Base-by-base conservation (phyloP, 169 alveolate genomes). In the Plasmodium sp. region DNA sequence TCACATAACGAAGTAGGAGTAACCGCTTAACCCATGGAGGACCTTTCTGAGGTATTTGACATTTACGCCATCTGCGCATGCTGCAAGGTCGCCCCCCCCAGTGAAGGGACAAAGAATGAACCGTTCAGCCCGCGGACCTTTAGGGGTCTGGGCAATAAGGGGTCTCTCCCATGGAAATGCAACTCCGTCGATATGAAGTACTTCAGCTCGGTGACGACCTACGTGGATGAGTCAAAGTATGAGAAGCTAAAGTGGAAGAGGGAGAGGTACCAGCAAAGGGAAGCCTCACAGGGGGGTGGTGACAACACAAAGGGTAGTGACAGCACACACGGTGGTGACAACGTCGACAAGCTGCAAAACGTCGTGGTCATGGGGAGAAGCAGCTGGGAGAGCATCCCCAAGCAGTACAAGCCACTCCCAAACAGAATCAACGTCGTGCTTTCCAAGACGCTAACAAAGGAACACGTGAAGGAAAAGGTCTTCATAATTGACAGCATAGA, bases 281-380 rank as follows among this genome's bases (percentile, higher is more conserved):
- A 58, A 45, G 39, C 74, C 5, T 39, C 71, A 22, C 27, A 22
- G 14, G 81, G 6, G 54, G 39, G 36, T 4, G 12, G 27, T 6
- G 18, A 16, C 36, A 93, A 36, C 62, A 96, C 95, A 5, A 86
- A 74, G 45, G 77, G 81, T 75, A 6, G 39, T 71, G 33, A 39
- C 1, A 2, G 18, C 31, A 3, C 3, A 67, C 31, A 3, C 33
- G 18, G 39, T 9, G 12, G 27, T 2, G 5, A 27, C 16, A 18
- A 22, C 27, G 27, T 0, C 7, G 1, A 22, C n/a, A 92, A 45
- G 45, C 36, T 96, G 45, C 96, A 93, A 93, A 98, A 98, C 92
- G 99, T 98, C 31, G 98, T 99, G 39, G 96, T 99, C 36, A 98
- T 99, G 99, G 99, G 99, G 0, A 97, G 99, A 84, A 98, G 97